phyloP scores from a whole-genome alignment of 73 alveolate genomes.

The Effrenium voratum region DNA sequence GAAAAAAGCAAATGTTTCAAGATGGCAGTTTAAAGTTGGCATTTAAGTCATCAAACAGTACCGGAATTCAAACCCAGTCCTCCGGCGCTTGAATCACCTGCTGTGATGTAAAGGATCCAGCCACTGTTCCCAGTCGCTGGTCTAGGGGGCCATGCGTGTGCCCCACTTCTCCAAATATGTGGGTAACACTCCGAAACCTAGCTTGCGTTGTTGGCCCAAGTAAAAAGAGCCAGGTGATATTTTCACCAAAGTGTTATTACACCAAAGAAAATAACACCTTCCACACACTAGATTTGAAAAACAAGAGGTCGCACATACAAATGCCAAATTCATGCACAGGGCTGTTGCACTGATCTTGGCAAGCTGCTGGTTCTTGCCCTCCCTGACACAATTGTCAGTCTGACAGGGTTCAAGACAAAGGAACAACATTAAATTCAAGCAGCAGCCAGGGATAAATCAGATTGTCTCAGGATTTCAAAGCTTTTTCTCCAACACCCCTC shows the following conservation, averaged over 20 bases:
- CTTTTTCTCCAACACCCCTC: neutral
- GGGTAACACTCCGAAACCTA: slow-evolving; percentile 14
- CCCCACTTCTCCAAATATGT: slow-evolving; percentile 17
- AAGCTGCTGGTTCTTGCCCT: slow-evolving; percentile 9
- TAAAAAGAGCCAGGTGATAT: no score
- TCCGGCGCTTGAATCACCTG: neutral
- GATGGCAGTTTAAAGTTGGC: no score
- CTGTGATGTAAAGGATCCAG: neutral
- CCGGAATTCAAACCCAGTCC: neutral
- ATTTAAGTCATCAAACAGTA: no score
- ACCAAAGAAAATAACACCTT: no score
- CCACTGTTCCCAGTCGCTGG: slow-evolving; percentile 39
- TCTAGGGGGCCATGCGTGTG: slow-evolving; percentile 14
- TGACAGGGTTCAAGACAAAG: neutral
- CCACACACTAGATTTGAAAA: no score
- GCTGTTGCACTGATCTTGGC: neutral
- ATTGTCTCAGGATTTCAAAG: no score
- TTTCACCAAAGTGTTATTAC: no score
- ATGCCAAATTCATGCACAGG: neutral
- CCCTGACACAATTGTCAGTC: slow-evolving; percentile 38
- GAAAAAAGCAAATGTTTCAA: no score
- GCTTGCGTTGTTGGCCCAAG: neutral
- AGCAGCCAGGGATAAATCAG: no score
- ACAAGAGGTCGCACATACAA: no score
- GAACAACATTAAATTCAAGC: no score